A percentile compares a stretch with the other conserved stretches of the same genome.
phyloP scores from a whole-genome alignment of 2,329 filamentous ascomycete species.

The Dryadomyces sulphureus region DNA sequence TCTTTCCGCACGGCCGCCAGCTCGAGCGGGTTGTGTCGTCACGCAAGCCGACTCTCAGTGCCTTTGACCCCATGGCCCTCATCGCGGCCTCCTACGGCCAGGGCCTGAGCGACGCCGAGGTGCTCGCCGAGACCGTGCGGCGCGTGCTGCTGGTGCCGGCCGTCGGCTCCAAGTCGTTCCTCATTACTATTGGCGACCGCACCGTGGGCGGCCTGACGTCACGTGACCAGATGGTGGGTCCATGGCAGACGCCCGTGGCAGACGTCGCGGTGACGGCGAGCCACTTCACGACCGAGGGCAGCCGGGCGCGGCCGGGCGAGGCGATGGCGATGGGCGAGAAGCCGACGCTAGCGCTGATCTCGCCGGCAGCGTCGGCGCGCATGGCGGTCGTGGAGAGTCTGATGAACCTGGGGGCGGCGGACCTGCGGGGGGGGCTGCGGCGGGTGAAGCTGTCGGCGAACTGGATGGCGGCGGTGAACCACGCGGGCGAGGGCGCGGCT shows the following conservation, averaged over 20 bases:
- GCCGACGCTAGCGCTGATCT: conserved; percentile 77
- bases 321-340: conserved; percentile 98
- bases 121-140: conserved; percentile 53
- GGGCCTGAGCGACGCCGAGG: conserved; percentile 34
- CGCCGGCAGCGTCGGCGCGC: conserved; percentile 73
- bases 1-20: conserved; percentile 80
- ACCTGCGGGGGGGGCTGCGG: conserved; percentile 46
- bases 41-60: conserved; percentile 48
- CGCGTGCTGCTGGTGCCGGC: conserved; percentile 73
- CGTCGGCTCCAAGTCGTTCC: conserved; percentile 92
- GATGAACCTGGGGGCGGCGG: conserved; percentile 77
- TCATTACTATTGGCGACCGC: conserved; percentile 92
- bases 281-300: conserved; percentile 51
- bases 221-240: conserved; percentile 89
- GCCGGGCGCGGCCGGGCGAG: conserved; percentile 67
- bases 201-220: conserved; percentile 80
- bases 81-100: conserved; percentile 50
- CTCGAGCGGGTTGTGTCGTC: conserved; percentile 62
- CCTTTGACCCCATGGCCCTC: conserved; percentile 54
- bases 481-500: conserved; percentile 81
- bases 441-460: conserved; percentile 86
- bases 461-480: conserved; percentile 96
- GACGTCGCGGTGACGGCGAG: conserved; percentile 89
- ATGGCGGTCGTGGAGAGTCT: conserved; percentile 95
- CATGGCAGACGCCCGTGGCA: conserved; percentile 87